Base-by-base conservation (phyloP, 2,329 filamentous ascomycete species). In the Graphilbum ipis-grandicollis region DNA sequence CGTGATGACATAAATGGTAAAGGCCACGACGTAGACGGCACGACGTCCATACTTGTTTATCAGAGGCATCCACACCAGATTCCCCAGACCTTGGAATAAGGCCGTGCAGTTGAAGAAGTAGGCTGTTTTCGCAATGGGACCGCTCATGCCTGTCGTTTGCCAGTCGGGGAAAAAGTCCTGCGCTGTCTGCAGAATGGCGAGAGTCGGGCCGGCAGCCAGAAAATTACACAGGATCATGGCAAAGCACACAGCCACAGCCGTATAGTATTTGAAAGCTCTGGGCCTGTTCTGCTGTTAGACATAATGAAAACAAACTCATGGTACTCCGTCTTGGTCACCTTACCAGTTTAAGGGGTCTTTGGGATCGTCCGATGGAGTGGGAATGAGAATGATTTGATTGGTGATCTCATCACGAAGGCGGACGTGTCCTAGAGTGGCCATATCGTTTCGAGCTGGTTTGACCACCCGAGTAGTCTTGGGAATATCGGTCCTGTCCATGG, bases 161-260 rank as follows among this genome's bases (percentile, higher is more conserved):
- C 53, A 45, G 3, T 51, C 45, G 3, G 60, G 62, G 40, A 62
- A 66, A 50, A 68, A 66, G 41, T 59, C 55, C 8, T 56, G 43
- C 4, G 65, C 59, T 5, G 61, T 65, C 3, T 56, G 45, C 10
- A 63, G 50, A 30, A 71, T 62, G 37, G 63, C 65, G 22, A 71
- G 60, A 3, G 60, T 59, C 3, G 67, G 66, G 0, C 62, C 68
- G n/a, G 65, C 68, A 0, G 66, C 65, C 5, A 71, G 51, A 43
- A 71, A 71, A 48, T 71, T 71, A 51, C 59, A 66, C 50, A 71
- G 58, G 41, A 68, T 56, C 54, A 71, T 69, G 36, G 66, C 65
- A 4, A 63, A 41, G 46, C 63, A 69, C 25, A 69, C 57, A 13
- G 68, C 50, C 34, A 52, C 46, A 9, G 65, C 64, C 28, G 63